phyloP scores from a whole-genome alignment of 1,139 yeast species.

The Pichia sp. region DNA sequence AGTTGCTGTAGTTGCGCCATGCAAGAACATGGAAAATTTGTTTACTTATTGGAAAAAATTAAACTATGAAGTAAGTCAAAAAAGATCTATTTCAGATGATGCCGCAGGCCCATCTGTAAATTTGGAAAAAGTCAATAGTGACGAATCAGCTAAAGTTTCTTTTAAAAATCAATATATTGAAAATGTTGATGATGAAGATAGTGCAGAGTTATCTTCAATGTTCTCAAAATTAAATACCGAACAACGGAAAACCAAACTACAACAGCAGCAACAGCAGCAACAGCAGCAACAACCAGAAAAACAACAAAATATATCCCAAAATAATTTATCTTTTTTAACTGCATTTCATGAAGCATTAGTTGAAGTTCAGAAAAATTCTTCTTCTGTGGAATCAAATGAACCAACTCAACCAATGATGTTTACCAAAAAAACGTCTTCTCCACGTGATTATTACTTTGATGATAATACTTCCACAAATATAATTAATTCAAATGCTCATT shows the following conservation, averaged over 20 bases:
- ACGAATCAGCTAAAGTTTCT: too few relatives aligned
- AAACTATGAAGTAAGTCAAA: slow-evolving; percentile 21
- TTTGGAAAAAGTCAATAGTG: too few relatives aligned
- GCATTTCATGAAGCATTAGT: slow-evolving; percentile 31
- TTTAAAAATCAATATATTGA: too few relatives aligned
- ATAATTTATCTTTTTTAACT: slow-evolving; percentile 21
- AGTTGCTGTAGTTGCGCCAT: slow-evolving; percentile 37
- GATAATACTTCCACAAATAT: not conserved
- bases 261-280: slow-evolving; percentile 8
- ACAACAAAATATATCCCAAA: not conserved
- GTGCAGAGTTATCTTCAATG: slow-evolving; percentile 17
- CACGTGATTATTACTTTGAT: slow-evolving; percentile 7
- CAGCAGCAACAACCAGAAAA: not conserved
- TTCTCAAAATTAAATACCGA: slow-evolving; percentile 1
- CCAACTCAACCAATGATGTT: not conserved
- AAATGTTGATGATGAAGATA: slow-evolving; percentile 11
- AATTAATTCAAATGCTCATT: slow-evolving; percentile 2
- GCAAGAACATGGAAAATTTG: slow-evolving; percentile 49
- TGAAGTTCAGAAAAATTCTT: slow-evolving; percentile 17
- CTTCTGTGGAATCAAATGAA: slow-evolving; percentile 11
- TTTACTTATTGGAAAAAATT: slow-evolving; percentile 29
- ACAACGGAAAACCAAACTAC: not conserved
- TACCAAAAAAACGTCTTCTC: slow-evolving; percentile 6
- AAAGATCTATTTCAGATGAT: not conserved
- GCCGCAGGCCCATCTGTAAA: too few relatives aligned